Conservation (phyloP, 352 stramenopile species). For the Pythium monospermum region DNA sequence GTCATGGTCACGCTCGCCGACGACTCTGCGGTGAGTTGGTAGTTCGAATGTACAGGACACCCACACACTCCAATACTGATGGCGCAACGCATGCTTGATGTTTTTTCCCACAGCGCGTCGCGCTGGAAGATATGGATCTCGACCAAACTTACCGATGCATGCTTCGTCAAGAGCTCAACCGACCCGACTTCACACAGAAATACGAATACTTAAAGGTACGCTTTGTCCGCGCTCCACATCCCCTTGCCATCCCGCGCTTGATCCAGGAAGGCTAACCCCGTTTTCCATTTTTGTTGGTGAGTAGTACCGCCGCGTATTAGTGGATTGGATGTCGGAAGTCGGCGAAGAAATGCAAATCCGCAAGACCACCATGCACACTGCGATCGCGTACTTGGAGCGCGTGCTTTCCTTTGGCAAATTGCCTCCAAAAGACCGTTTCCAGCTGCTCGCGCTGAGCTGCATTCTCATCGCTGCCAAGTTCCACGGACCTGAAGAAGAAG, state of each 20-base stretch:
- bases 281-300: not conserved
- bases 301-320: conserved; percentile 67
- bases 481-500: conserved; percentile 68
- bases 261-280: not conserved
- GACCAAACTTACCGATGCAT: conserved; percentile 69
- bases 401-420: conserved; percentile 47
- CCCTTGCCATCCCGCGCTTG: not conserved
- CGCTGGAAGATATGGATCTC: conserved; percentile 69
- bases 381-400: conserved; percentile 80
- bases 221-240: not conserved
- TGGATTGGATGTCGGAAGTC: conserved; percentile 85
- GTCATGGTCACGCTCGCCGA: conserved; percentile 20
- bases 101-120: conserved; percentile 39
- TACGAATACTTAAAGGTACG: conserved; percentile 76
- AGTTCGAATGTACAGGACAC: no score
- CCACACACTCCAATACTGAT: not conserved
- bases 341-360: conserved; percentile 81
- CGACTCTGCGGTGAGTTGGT: conserved; percentile 25
- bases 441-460: conserved; percentile 77
- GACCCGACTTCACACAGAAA: conserved; percentile 61
- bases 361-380: conserved; percentile 75
- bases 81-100: not conserved
- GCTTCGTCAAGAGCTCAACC: conserved; percentile 65
- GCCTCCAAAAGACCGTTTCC: conserved; percentile 71
- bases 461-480: conserved; percentile 81